phyloP scores from a whole-genome alignment of 805 yeast species.

The Kazachstania taianensis region DNA sequence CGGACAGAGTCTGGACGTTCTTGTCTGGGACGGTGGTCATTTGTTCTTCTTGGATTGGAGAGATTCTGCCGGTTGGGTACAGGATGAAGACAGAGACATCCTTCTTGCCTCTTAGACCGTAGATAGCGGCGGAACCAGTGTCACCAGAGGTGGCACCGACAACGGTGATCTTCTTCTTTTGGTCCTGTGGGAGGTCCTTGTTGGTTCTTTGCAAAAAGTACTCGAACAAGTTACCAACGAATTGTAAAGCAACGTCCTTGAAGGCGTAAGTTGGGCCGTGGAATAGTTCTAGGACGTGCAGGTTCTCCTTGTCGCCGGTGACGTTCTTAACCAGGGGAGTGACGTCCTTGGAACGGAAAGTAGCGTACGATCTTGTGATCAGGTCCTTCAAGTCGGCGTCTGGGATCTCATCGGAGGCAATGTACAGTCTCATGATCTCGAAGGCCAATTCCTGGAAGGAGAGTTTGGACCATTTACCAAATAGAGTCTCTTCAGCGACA shows the following conservation, averaged over 20 bases:
- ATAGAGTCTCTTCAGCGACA: slow-evolving; percentile 42
- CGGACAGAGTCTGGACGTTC: slow-evolving; percentile 91
- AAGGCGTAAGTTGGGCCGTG: slow-evolving; percentile 99
- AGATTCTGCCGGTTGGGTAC: slow-evolving; percentile 94
- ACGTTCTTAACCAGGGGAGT: slow-evolving; percentile 64
- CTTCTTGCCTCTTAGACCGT: slow-evolving; percentile 92
- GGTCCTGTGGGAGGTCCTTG: slow-evolving; percentile 38
- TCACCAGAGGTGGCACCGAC: slow-evolving; percentile 99
- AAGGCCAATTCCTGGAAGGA: slow-evolving; percentile 81
- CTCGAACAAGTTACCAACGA: slow-evolving; percentile 94
- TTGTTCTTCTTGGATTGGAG: slow-evolving; percentile 96
- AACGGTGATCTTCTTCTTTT: slow-evolving; percentile 78
- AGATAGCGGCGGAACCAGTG: slow-evolving; percentile 98
- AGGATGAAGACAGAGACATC: slow-evolving; percentile 95
- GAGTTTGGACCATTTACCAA: slow-evolving; percentile 59
- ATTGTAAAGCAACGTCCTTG: slow-evolving; percentile 97
- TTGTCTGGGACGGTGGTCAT: slow-evolving; percentile 93
- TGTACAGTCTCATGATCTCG: slow-evolving; percentile 73
- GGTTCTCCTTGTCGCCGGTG: slow-evolving; percentile 44
- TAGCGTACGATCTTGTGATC: slow-evolving; percentile 67
- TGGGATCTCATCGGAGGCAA: slow-evolving; percentile 64
- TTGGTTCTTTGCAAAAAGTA: slow-evolving; percentile 77
- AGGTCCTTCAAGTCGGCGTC: slow-evolving; percentile 53
- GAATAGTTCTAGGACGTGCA: slow-evolving; percentile 82
- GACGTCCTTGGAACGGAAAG: slow-evolving; percentile 80